phyloP scores from a whole-genome alignment of 139 green algal species.

The Chlorella ohadii region DNA sequence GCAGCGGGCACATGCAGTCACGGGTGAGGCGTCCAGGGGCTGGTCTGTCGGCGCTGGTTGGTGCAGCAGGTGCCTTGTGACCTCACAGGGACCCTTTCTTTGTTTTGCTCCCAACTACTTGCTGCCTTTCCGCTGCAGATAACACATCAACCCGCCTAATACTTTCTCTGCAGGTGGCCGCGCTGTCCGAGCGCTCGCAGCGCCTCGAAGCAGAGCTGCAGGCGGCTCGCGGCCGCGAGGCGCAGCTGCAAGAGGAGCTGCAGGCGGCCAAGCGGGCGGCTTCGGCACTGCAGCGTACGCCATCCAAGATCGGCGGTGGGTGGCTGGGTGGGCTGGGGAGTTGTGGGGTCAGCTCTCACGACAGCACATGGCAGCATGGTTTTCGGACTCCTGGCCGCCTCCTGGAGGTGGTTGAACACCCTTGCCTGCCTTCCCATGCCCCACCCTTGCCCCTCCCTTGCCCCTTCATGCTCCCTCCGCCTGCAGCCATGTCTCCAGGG shows the following conservation, averaged over 20 bases:
- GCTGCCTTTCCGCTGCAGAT: no score
- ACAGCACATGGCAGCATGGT: no score
- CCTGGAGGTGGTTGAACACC: no score
- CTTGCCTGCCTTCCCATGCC: background rate
- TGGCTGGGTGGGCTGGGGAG: background rate
- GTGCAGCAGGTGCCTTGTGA: no score
- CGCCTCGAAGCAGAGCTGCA: slow-evolving; percentile 46
- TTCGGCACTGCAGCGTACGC: slow-evolving; percentile 8
- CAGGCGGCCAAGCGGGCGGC: slow-evolving; percentile 41
- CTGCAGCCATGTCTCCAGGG: background rate
- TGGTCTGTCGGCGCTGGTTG: no score
- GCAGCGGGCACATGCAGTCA: slow-evolving; percentile 48
- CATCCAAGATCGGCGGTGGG: slow-evolving; percentile 17
- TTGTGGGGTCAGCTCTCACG: no score
- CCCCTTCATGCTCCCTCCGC: no score
- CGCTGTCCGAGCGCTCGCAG: slow-evolving; percentile 40
- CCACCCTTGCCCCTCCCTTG: background rate
- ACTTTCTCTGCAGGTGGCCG: no score
- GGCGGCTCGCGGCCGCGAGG: slow-evolving; percentile 34
- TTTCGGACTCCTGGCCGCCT: no score
- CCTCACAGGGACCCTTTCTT: no score
- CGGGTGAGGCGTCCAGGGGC: slow-evolving; percentile 25
- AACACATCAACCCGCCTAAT: no score
- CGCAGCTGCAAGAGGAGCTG: slow-evolving; percentile 45
- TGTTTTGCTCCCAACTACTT: no score